Evolutionary conservation across 2,329 filamentous ascomycete genomes (phyloP).

Genomic region (Epichloe scottii): DNA sequence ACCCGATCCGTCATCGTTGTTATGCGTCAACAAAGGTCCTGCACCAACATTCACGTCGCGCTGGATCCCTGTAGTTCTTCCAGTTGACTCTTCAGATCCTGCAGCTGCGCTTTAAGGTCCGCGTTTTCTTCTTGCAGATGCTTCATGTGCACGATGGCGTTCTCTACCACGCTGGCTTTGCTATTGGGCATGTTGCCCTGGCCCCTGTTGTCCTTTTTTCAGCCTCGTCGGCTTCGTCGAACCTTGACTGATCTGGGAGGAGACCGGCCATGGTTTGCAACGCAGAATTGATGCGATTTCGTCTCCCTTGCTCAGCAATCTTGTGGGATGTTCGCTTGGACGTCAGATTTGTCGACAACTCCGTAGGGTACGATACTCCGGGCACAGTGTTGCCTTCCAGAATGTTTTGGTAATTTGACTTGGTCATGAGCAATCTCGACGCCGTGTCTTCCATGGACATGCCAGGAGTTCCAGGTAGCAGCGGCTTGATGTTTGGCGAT

Average conservation of each 20-base stretch:
- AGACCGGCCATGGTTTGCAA: constrained; percentile 82
- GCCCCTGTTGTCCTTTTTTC: constrained; percentile 33
- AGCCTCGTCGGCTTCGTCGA: constrained; percentile 29
- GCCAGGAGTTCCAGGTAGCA: constrained; percentile 52
- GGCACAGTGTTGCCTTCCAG: constrained; percentile 85
- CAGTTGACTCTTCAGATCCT: constrained; percentile 19
- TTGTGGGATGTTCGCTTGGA: constrained; percentile 97
- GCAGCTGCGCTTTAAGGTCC: constrained; percentile 50
- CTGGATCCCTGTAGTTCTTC: constrained; percentile 10
- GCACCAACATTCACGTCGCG: neutral
- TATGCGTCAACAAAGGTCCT: neutral
- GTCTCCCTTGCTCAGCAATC: constrained; percentile 87
- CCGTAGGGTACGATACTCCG: constrained; percentile 80
- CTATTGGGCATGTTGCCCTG: constrained; percentile 54
- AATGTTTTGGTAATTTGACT: constrained; percentile 97
- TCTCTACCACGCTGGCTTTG: constrained; percentile 95
- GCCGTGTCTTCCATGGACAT: constrained; percentile 46
- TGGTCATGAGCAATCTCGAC: constrained; percentile 72
- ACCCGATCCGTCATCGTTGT: neutral
- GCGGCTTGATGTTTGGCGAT: constrained; percentile 85
- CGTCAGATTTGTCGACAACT: constrained; percentile 83
- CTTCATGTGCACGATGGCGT: constrained; percentile 92
- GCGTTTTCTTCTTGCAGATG: constrained; percentile 63
- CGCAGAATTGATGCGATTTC: constrained; percentile 91
- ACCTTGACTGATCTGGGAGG: constrained; percentile 47